phyloP scores from a whole-genome alignment of 73 alveolate species.

The Stentor roeselii region DNA sequence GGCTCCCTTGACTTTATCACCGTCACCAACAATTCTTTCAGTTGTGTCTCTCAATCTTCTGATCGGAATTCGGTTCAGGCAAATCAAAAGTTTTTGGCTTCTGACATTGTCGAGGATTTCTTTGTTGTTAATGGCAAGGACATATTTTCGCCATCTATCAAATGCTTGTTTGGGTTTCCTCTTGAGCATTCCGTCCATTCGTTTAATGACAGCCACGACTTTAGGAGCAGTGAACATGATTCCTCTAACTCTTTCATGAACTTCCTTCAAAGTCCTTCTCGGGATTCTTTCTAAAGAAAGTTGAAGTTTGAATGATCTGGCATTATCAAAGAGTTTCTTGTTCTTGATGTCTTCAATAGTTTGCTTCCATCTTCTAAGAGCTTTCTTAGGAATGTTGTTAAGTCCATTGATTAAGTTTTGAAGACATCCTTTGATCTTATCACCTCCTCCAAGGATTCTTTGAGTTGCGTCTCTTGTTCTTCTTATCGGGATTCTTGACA shows the following conservation, averaged over 20 bases:
- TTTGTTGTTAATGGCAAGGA: slow-evolving; percentile 3
- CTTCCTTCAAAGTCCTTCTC: slow-evolving; percentile 9
- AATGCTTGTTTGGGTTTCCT: slow-evolving; percentile 25
- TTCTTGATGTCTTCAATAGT: not conserved
- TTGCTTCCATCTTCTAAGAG: slow-evolving; percentile 3
- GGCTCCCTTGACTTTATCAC: not conserved
- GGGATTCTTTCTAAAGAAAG: not conserved
- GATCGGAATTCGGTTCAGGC: not conserved
- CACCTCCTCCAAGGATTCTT: slow-evolving; percentile 24
- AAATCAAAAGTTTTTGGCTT: not conserved
- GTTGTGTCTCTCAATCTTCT: not conserved
- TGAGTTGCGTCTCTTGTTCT: not conserved
- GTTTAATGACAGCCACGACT: not conserved
- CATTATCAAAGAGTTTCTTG: not conserved
- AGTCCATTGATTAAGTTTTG: not conserved
- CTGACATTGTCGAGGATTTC: not conserved
- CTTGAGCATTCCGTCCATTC: not conserved
- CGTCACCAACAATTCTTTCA: slow-evolving; percentile 18
- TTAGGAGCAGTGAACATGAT: not conserved
- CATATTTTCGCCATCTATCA: slow-evolving; percentile 4
- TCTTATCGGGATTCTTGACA: not conserved
- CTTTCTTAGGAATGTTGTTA: not conserved
- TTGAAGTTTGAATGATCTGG: not conserved
- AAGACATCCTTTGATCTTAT: not conserved
- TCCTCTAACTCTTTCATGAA: not conserved